These are phyloP conservation scores for Kregervanrija fluxuum DNA, from an alignment of 805 yeast genomes.

Conservation along the genomic window DNA sequence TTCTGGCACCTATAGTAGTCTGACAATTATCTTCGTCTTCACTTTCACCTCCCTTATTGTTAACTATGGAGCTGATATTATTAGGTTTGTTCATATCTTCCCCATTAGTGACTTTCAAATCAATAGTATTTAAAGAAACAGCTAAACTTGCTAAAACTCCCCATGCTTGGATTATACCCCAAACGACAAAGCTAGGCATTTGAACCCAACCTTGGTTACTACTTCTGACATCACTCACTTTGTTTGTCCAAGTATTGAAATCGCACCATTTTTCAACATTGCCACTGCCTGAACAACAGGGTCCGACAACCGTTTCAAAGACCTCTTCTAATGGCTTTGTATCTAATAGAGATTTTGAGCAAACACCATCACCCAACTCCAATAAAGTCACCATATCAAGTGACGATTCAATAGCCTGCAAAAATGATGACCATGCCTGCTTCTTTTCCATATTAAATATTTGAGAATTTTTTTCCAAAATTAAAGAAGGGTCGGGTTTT, in stretches of 20 bases:
- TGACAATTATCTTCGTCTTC: slow-evolving; percentile 5
- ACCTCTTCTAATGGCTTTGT: slow-evolving; percentile 8
- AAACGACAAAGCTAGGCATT: slow-evolving; percentile 11
- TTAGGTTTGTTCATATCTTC: neutral
- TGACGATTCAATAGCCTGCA: slow-evolving; percentile 16
- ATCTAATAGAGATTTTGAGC: slow-evolving; percentile 9
- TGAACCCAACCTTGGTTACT: slow-evolving; percentile 36
- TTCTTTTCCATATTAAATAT: neutral
- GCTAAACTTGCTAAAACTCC: slow-evolving; percentile 3
- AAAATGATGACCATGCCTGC: slow-evolving; percentile 6
- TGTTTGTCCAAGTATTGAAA: slow-evolving; percentile 9
- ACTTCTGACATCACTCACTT: slow-evolving; percentile 14
- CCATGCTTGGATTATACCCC: slow-evolving; percentile 3
- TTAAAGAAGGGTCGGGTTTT: slow-evolving; percentile 1
- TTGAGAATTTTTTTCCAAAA: slow-evolving; percentile 1
- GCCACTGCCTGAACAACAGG: slow-evolving; percentile 12
- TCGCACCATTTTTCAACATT: slow-evolving; percentile 12
- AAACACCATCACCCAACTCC: slow-evolving; percentile 34
- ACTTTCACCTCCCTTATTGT: slow-evolving; percentile 1
- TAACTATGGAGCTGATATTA: too few relatives aligned
- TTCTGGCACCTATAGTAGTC: slow-evolving; percentile 1
- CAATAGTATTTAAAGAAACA: neutral
- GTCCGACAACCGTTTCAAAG: slow-evolving; percentile 18
- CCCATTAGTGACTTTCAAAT: neutral
- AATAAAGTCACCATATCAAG: slow-evolving; percentile 28